phyloP scores from a whole-genome alignment of 306 rosid genomes.

The Lagenaria siceraria region DNA sequence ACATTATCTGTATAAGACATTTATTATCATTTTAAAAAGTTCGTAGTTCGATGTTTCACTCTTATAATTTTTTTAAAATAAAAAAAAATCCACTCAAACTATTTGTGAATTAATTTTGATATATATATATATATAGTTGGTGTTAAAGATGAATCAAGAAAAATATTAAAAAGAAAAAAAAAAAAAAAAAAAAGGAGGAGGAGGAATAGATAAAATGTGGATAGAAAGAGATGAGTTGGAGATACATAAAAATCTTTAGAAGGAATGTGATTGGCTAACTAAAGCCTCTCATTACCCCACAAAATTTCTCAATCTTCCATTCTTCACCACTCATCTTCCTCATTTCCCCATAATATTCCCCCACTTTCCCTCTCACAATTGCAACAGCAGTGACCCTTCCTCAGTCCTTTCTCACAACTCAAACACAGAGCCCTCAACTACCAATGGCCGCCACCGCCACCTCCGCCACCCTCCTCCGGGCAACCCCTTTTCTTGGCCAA shows the following conservation, averaged over 20 bases:
- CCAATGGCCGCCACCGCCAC: conserved; percentile 63
- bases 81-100: no score
- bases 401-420: background rate
- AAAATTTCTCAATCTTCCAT: conserved; percentile 7
- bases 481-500: conserved; percentile 68
- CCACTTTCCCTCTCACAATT: background rate
- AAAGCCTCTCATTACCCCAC: conserved; percentile 35
- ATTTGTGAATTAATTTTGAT: no score
- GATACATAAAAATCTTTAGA: background rate
- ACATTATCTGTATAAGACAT: no score
- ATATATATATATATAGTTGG: no score
- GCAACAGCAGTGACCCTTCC: background rate
- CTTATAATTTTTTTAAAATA: no score
- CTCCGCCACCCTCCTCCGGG: conserved; percentile 54
- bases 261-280: conserved; percentile 36
- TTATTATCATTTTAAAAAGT: no score
- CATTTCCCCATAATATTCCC: conserved; percentile 10
- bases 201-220: background rate
- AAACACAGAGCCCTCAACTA: background rate
- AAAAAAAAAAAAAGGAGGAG: no score
- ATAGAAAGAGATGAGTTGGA: background rate
- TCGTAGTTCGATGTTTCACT: no score
- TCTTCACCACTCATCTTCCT: conserved; percentile 17
- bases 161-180: no score
- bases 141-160: no score